Evolutionary conservation across 345 rosid genomes (phyloP).

Genomic region (Camelina sativa): DNA sequence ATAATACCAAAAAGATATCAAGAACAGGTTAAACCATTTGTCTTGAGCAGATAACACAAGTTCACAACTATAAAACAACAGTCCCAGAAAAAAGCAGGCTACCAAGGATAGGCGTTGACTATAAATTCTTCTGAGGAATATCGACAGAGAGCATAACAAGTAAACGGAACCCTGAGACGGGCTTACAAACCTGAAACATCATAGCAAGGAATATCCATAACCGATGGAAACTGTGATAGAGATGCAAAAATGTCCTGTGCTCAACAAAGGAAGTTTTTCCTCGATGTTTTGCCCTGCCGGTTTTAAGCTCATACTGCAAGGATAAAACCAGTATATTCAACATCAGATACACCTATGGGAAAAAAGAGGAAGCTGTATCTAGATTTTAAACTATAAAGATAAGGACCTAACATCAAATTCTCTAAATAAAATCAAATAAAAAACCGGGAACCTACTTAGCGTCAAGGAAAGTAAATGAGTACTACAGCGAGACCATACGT

Average conservation of each 20-base stretch:
- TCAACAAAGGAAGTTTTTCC: constrained; percentile 99
- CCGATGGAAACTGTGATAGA: constrained; percentile 96
- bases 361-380: constrained; percentile 4
- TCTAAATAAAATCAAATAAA: constrained; percentile 1
- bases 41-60: constrained; percentile 6
- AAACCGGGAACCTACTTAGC: constrained; percentile 21
- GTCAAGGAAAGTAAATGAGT: constrained; percentile 26
- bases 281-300: constrained; percentile 64
- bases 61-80: constrained; percentile 13
- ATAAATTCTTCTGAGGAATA: constrained; percentile 15
- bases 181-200: constrained; percentile 92
- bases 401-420: constrained; percentile 12
- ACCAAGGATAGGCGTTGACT: constrained; percentile 17
- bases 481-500: constrained; percentile 21
- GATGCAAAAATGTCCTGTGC: constrained; percentile 94
- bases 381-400: constrained; percentile 19
- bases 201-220: constrained; percentile 94
- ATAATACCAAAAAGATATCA: constrained; percentile 6
- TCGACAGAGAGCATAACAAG: background rate
- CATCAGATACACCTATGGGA: constrained; percentile 27
- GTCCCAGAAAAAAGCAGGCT: background rate
- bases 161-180: constrained; percentile 14
- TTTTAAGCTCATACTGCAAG: constrained; percentile 66
- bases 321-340: constrained; percentile 27
- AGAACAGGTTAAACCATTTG: constrained; percentile 23